Evolutionary conservation across 495 filamentous ascomycete genomes (phyloP), one percentile per base, ranked within the genome.

Genomic region (Daldinia grandis): DNA sequence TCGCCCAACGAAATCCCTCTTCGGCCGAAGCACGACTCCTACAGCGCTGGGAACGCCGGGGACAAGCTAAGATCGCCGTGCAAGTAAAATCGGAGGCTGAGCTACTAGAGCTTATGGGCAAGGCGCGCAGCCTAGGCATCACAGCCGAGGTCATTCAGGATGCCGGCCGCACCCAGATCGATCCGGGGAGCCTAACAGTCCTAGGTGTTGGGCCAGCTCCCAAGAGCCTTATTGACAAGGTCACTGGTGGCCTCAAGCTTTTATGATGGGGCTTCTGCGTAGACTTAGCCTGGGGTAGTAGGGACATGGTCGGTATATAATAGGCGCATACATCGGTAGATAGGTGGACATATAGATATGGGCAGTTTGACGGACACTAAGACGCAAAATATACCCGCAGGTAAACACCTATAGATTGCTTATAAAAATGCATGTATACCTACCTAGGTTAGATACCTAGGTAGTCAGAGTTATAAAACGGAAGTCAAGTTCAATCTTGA

Each of bases 131-230:
- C 74, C 75, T 97, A 58, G 95, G 95, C 2, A 80, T 99, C 38
- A 94, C 93, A 58, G 91, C 95, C 50, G 89, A 92, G 77, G 88
- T 97, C 33, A 93, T 99, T 55, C 88, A 91, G 73, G 95, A 99
- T 85, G 95, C 95, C n/a, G 95, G 95, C 27, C 86, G 95, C 62
- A 99, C 95, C 31, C 96, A 98, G 88, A 97, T 99, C 80, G 94
- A 90, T n/a, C 87, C 88, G 44, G 94, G 96, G 17, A 96, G 92
- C 75, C 85, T 90, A 74, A 99, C 95, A 4, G 95, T 98, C 33
- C 83, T 98, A 40, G 95, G 96, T 4, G 85, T 99, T 65, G 92
- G 92, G 0, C 89, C 97, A 38, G 95, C 90, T 6, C 96, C 95
- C 19, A 94, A 92, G 85, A 91, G 90, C 70, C 81, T 94, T 55